These are phyloP conservation scores for Auricularia sp. DNA, from an alignment of 768 basidiomycete genomes.

Conservation along the genomic window DNA sequence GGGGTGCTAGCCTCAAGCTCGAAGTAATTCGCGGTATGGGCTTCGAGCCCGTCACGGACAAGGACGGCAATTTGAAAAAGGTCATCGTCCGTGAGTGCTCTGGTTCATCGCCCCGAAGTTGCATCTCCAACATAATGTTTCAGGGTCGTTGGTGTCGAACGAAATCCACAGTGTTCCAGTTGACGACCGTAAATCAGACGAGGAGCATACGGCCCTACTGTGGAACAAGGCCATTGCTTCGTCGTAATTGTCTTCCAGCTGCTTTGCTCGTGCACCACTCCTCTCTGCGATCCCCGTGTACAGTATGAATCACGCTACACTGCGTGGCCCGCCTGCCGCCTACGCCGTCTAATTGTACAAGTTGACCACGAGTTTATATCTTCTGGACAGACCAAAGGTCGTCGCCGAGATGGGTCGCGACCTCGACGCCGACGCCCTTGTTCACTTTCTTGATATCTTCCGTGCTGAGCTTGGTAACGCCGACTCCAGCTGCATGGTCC, in stretches of 20 bases:
- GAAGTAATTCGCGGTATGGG: slow-evolving; percentile 63
- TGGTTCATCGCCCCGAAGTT: background rate
- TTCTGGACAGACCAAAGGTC: slow-evolving; percentile 70
- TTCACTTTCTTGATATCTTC: slow-evolving; percentile 87
- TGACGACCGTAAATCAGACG: slow-evolving; percentile 18
- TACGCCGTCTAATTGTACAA: background rate
- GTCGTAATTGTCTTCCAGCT: slow-evolving; percentile 11
- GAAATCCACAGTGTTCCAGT: slow-evolving; percentile 28
- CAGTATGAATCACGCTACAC: background rate
- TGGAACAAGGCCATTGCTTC: slow-evolving; percentile 27
- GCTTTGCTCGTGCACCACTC: slow-evolving; percentile 2
- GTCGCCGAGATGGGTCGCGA: slow-evolving; percentile 76
- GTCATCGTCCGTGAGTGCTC: slow-evolving; percentile 57
- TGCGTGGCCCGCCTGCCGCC: too few relatives aligned
- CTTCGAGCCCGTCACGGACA: slow-evolving; percentile 54
- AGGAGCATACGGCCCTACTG: slow-evolving; percentile 20
- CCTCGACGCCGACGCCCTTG: slow-evolving; percentile 85
- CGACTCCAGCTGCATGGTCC: slow-evolving; percentile 80
- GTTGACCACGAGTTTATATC: slow-evolving; percentile 29
- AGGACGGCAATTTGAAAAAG: slow-evolving; percentile 39
- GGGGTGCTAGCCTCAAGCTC: slow-evolving; percentile 43
- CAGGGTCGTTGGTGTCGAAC: slow-evolving; percentile 35
- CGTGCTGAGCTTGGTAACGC: slow-evolving; percentile 67
- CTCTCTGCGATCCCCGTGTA: background rate
- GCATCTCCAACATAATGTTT: slow-evolving; percentile 1